These are phyloP conservation scores for Yamadazyma dushanensis DNA, from an alignment of 1,139 yeast genomes.

Conservation along the genomic window DNA sequence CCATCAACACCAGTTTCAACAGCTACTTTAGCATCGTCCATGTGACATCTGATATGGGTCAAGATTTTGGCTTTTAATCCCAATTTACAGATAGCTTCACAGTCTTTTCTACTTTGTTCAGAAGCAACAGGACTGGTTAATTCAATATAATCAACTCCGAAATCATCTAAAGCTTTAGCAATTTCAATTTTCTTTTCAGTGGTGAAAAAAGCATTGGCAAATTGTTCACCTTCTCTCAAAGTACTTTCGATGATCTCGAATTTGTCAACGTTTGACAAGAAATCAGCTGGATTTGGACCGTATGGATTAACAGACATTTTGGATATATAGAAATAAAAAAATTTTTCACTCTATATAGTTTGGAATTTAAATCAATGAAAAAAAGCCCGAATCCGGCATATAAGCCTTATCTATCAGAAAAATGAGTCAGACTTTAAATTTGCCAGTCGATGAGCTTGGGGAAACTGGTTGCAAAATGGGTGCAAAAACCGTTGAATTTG, in stretches of 20 bases:
- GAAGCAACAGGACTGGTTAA: slow-evolving; percentile 60
- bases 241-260: slow-evolving; percentile 58
- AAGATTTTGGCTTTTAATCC: slow-evolving; percentile 55
- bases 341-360: slow-evolving; percentile 2
- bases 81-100: slow-evolving; percentile 58
- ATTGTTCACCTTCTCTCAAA: slow-evolving; percentile 61
- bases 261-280: slow-evolving; percentile 50
- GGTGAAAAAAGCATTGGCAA: slow-evolving; percentile 57
- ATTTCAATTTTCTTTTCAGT: slow-evolving; percentile 56
- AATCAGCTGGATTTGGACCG: slow-evolving; percentile 62
- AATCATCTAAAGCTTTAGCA: slow-evolving; percentile 58
- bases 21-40: slow-evolving; percentile 60
- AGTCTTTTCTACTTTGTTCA: slow-evolving; percentile 55
- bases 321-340: neutral
- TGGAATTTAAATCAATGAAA: slow-evolving; percentile 1
- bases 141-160: slow-evolving; percentile 61
- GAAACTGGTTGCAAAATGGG: too few relatives aligned
- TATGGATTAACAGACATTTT: slow-evolving; percentile 41
- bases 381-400: slow-evolving; percentile 1
- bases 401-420: neutral
- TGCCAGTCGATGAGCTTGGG: neutral
- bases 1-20: slow-evolving; percentile 64
- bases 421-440: slow-evolving; percentile 1
- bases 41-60: slow-evolving; percentile 60
- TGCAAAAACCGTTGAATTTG: too few relatives aligned